phyloP scores from a whole-genome alignment of 805 yeast genomes.

The Myxozyma kluyveri region DNA sequence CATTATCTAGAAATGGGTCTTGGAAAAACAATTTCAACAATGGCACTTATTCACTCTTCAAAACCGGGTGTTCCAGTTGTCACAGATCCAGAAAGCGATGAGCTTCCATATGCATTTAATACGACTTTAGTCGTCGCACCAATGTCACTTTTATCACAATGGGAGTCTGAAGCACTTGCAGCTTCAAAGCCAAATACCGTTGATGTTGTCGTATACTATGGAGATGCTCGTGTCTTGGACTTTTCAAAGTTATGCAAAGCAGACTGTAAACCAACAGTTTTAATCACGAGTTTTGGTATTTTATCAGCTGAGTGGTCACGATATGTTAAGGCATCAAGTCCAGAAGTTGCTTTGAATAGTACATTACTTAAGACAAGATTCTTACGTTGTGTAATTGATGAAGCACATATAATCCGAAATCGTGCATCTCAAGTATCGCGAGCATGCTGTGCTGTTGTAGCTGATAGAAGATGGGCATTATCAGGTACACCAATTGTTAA shows the following conservation, averaged over 20 bases:
- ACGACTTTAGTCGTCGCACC: constrained; percentile 84
- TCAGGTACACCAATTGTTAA: constrained; percentile 95
- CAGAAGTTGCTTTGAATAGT: constrained; percentile 26
- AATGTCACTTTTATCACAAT: constrained; percentile 85
- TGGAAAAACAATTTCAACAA: constrained; percentile 85
- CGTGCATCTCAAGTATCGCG: constrained; percentile 74
- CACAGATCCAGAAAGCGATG: too few species aligned
- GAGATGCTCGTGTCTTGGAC: constrained; percentile 54
- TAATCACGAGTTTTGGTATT: constrained; percentile 86
- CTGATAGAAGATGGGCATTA: constrained; percentile 73
- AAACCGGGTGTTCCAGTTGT: not conserved
- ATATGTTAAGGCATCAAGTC: not conserved
- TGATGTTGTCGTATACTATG: constrained; percentile 62
- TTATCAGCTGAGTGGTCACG: constrained; percentile 71
- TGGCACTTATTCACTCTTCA: constrained; percentile 64
- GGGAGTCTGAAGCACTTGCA: constrained; percentile 77
- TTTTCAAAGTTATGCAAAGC: constrained; percentile 43
- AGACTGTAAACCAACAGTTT: constrained; percentile 50
- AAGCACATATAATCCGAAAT: constrained; percentile 86
- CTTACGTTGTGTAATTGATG: constrained; percentile 77
- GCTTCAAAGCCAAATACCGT: constrained; percentile 40
- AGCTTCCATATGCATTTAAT: constrained; percentile 11
- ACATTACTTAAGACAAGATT: constrained; percentile 64
- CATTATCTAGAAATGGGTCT: constrained; percentile 72
- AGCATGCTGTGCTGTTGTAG: constrained; percentile 64